Evolutionary conservation across 2,329 filamentous ascomycete genomes (phyloP), one percentile per base, ranked within the genome.

Genomic region (Elsinoe arachidis): DNA sequence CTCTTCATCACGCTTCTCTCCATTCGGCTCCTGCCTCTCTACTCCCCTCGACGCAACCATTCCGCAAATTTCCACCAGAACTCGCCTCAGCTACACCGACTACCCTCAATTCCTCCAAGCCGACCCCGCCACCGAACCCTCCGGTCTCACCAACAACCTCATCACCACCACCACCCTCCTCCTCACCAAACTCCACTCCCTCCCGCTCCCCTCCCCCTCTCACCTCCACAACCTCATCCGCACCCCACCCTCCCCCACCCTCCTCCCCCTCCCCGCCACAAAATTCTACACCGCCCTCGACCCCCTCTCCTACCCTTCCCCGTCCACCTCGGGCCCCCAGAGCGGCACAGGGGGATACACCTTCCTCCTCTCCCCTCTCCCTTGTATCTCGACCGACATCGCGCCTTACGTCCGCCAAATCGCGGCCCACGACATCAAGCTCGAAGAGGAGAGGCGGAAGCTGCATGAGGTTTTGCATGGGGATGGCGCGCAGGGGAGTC

Each of bases 331-430:
- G 37, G 61, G 65, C 6, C 34, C 35, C 3, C 65, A 73, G 14
- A 61, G 66, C 30, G 17, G 41, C 10, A 44, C 38, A 38, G 39
- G 54, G 17, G 30, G 23, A 5, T 56, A 47, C 41, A 56, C 41
- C 26, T 56, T 46, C 38, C 33, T 47, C 33, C 53, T 54, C 23
- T 57, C 38, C 12, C 62, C 65, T 17, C 63, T 66, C 30, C 67
- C 71, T 1, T 69, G 67, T 15, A 76, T 90, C 1, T 81, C 83
- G 34, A 78, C 86, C 0, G 93, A 99, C 61, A 76, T 97, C 1
- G 91, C 90, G 0, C 93, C 95, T 0, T 97, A 89, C 69, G 81
- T 97, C n/a, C 87, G 95, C 10, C 79, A 80, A 37, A 97, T 99
- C 59, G 84, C 92, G 1, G 78, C 84, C 0, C 87, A 86, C 66